phyloP scores from a whole-genome alignment of 2,329 filamentous ascomycete species.

The Fusarium nodosum region DNA sequence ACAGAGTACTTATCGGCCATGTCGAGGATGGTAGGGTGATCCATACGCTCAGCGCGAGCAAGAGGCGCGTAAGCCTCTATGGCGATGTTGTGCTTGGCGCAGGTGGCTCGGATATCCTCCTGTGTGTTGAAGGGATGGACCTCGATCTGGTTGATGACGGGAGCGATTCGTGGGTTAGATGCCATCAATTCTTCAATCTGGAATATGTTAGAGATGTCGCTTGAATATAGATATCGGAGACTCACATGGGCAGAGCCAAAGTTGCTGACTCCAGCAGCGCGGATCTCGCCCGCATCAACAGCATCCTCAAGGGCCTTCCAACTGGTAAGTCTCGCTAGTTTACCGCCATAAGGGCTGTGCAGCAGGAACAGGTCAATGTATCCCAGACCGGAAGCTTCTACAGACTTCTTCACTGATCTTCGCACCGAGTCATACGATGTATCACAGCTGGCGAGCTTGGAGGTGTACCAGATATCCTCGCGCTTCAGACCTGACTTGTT shows the following conservation, averaged over 20 bases:
- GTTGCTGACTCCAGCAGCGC: slow-evolving; percentile 81
- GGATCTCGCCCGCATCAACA: slow-evolving; percentile 77
- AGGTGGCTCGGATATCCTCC: slow-evolving; percentile 73
- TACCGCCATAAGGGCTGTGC: slow-evolving; percentile 83
- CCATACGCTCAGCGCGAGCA: slow-evolving; percentile 77
- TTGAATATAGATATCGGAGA: background rate
- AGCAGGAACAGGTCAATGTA: slow-evolving; percentile 86
- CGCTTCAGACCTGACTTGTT: slow-evolving; percentile 68
- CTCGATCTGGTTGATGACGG: slow-evolving; percentile 84
- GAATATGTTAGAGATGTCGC: background rate
- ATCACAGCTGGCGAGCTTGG: slow-evolving; percentile 77
- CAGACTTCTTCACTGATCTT: slow-evolving; percentile 73
- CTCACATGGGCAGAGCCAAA: slow-evolving; percentile 80
- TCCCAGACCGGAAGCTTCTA: slow-evolving; percentile 74
- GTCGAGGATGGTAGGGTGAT: slow-evolving; percentile 71
- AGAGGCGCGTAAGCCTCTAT: slow-evolving; percentile 87
- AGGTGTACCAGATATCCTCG: slow-evolving; percentile 83
- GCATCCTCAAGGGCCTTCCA: slow-evolving; percentile 85
- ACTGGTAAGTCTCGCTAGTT: slow-evolving; percentile 74
- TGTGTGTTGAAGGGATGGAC: slow-evolving; percentile 87
- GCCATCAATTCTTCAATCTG: slow-evolving; percentile 78
- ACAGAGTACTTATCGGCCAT: slow-evolving; percentile 77
- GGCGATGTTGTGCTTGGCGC: slow-evolving; percentile 74
- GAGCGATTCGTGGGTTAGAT: slow-evolving; percentile 71
- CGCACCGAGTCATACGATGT: slow-evolving; percentile 76